Base-by-base conservation (phyloP, 1,284 basidiomycete species). In the Dichomitus squalens region DNA sequence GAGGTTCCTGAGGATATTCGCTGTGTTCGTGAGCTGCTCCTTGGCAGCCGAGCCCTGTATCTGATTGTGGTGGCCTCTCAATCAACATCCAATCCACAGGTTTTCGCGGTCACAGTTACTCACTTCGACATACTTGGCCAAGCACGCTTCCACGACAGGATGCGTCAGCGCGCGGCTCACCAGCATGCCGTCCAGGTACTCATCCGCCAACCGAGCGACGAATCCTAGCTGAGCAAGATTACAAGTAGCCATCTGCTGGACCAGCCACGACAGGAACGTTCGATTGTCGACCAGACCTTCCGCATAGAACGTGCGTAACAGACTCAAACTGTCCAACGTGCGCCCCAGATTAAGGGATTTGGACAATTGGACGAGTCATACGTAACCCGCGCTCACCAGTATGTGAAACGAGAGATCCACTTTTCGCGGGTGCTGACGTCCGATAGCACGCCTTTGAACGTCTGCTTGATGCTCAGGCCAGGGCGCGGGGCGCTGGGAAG, bases 211-310 rank as follows among this genome's bases (percentile, higher is more conserved):
- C 49, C 88, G 82, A 7, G 84, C 82, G 11, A 96, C 75, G 66
- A 97, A 96, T 1, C 89, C 88, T 6, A 90, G 81, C 73, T 97
- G 95, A 1, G 93, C 92, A 18, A 94, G 79, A 71, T 95, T 95
- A 63, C 88, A 88, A 0, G 78, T 77, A 7, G 75, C 71, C 76
- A 96, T 84, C 65, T 91, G 88, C 53, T 93, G 87, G 12, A 93
- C 84, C 44, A 96, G 76, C 95, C 95, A 98, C 7, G 81, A 78
- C 9, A 94, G 80, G 68, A 96, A 90, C 0, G 89, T 84, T 20
- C 85, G 81, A 49, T 86, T 86, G 64, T 97, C 95, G 21, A 98
- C 84, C 9, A 99, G 81, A 14, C 88, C 85, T 65, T 93, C 90
- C 0, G 83, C 78, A 70, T 93, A 92, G 68, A 97, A 90, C 5